These are phyloP conservation scores for Emericellopsis atlantica DNA, from an alignment of 2,329 filamentous ascomycete genomes.

Conservation along the genomic window DNA sequence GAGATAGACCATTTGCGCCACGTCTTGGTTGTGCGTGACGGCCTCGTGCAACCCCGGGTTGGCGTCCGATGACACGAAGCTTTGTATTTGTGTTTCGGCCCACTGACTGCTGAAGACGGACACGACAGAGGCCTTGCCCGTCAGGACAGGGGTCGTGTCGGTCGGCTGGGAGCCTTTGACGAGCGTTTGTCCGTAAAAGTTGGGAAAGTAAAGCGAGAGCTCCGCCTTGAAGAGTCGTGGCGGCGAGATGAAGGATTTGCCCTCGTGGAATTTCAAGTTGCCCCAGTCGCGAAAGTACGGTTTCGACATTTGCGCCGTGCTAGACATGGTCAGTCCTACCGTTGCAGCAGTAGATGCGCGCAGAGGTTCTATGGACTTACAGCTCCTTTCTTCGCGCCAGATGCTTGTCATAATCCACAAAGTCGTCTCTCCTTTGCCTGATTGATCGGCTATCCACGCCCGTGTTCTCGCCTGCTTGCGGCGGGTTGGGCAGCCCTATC, in stretches of 20 bases:
- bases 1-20: conserved; percentile 68
- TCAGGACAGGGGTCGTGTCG: conserved; percentile 66
- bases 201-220: conserved; percentile 83
- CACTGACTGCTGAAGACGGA: conserved; percentile 72
- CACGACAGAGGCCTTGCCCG: conserved; percentile 65
- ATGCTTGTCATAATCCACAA: conserved; percentile 78
- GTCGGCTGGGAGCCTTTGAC: conserved; percentile 36
- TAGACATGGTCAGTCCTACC: conserved; percentile 14
- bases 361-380: conserved; percentile 28
- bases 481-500: conserved; percentile 69
- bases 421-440: conserved; percentile 61
- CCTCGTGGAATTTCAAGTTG: conserved; percentile 69
- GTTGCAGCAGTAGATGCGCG: neutral
- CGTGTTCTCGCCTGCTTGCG: conserved; percentile 67
- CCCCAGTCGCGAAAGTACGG: conserved; percentile 96
- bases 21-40: conserved; percentile 36
- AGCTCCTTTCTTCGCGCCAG: conserved; percentile 62
- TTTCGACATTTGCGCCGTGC: conserved; percentile 62
- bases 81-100: conserved; percentile 69
- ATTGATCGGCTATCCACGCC: conserved; percentile 59
- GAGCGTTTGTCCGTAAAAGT: conserved; percentile 72
- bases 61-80: conserved; percentile 51
- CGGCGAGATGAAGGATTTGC: conserved; percentile 85
- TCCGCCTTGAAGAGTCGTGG: conserved; percentile 74
- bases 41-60: conserved; percentile 60